Percentiles rank a stretch among this genome's conserved stretches.
Evolutionary conservation across 2,329 filamentous ascomycete genomes (phyloP).

Genomic region (Paracorniculantispora psalliotae): DNA sequence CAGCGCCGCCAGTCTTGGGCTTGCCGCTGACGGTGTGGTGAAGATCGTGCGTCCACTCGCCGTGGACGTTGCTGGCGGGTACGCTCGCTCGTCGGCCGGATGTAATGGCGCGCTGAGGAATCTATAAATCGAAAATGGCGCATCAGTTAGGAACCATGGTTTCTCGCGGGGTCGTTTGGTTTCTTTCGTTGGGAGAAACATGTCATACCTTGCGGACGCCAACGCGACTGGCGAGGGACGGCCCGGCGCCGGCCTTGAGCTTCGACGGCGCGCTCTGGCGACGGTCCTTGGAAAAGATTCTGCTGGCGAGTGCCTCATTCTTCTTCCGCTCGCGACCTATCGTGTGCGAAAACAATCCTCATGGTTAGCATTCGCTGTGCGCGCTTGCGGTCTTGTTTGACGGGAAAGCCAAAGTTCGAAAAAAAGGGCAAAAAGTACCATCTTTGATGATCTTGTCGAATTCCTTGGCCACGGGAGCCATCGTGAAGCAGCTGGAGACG

Average conservation of each 20-base stretch:
- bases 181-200: too few relatives aligned
- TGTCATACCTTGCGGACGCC: conserved; percentile 66
- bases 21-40: conserved; percentile 43
- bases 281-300: conserved; percentile 63
- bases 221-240: conserved; percentile 65
- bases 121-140: too few relatives aligned
- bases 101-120: conserved; percentile 18
- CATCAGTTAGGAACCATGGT: background rate
- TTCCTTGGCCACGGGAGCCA: conserved; percentile 16
- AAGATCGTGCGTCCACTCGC: conserved; percentile 68
- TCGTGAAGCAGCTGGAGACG: background rate
- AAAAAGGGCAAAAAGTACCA: too few relatives aligned
- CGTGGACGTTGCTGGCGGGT: conserved; percentile 53
- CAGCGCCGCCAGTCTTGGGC: conserved; percentile 15
- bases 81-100: conserved; percentile 27
- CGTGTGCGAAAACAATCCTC: background rate
- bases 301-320: conserved; percentile 65
- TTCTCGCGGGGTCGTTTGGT: too few relatives aligned
- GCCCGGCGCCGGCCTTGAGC: conserved; percentile 40
- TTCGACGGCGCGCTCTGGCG: conserved; percentile 51
- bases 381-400: too few relatives aligned
- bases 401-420: too few relatives aligned
- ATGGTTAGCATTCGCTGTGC: background rate
- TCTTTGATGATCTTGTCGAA: conserved; percentile 19
- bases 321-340: conserved; percentile 64